phyloP scores from a whole-genome alignment of 148 eudicot species.

The Diospyros lotus region DNA sequence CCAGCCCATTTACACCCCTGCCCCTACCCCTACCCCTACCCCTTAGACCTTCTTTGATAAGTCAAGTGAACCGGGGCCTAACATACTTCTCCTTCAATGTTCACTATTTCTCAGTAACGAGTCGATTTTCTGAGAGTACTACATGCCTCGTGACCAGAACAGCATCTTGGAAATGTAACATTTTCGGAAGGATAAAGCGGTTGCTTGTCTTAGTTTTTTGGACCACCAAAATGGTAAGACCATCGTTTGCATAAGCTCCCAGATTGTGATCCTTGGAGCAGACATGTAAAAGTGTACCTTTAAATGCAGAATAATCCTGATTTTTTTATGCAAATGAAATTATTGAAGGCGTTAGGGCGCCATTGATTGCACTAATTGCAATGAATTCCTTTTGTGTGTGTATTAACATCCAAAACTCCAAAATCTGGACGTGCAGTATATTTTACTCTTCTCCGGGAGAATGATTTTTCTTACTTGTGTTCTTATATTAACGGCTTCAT shows the following conservation, averaged over 20 bases:
- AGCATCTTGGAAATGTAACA: background rate
- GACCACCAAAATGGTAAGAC: background rate
- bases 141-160: background rate
- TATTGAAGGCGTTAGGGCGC: background rate
- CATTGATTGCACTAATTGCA: background rate
- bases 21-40: too few species aligned
- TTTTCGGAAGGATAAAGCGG: background rate
- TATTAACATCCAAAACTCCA: background rate
- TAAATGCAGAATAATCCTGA: slow-evolving; percentile 5
- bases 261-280: background rate
- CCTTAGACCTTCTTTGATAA: too few species aligned
- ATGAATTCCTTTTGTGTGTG: background rate
- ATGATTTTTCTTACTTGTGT: background rate
- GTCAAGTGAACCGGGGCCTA: too few species aligned
- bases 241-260: background rate
- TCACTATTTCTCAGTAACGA: background rate
- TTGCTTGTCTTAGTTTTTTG: slow-evolving; percentile 2
- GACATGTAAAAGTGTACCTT: background rate
- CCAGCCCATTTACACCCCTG: too few species aligned
- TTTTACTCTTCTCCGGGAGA: background rate
- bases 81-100: background rate
- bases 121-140: background rate
- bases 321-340: background rate
- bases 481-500: slow-evolving; percentile 51
- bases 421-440: background rate